These are phyloP conservation scores for Scheffersomyces ergatensis DNA, from an alignment of 805 yeast species.

Conservation along the genomic window DNA sequence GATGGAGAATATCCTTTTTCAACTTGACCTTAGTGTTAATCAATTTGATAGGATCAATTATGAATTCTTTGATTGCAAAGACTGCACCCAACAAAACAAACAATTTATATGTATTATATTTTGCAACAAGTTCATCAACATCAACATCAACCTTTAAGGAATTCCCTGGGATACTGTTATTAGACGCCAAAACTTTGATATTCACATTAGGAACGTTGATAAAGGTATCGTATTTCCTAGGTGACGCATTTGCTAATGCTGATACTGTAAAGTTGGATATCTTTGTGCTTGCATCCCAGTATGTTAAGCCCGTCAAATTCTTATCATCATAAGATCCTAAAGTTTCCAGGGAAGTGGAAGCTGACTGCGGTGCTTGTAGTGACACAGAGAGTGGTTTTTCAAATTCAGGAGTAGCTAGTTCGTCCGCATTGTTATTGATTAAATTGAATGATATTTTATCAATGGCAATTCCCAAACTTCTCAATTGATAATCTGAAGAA, in stretches of 20 bases:
- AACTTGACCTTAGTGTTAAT: constrained; percentile 18
- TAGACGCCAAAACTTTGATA: constrained; percentile 8
- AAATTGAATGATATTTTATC: not conserved
- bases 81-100: constrained; percentile 32
- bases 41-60: constrained; percentile 25
- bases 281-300: constrained; percentile 22
- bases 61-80: constrained; percentile 25
- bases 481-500: constrained; percentile 16
- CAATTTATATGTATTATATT: constrained; percentile 27
- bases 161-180: constrained; percentile 5
- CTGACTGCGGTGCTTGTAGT: not conserved
- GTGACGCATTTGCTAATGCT: not conserved
- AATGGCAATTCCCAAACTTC: constrained; percentile 9
- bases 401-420: constrained; percentile 5
- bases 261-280: constrained; percentile 11
- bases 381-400: not conserved
- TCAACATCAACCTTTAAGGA: constrained; percentile 11
- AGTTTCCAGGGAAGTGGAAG: constrained; percentile 28
- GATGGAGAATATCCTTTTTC: constrained; percentile 1
- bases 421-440: not conserved
- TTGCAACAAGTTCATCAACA: constrained; percentile 14
- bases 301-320: constrained; percentile 2
- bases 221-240: constrained; percentile 10
- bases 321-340: constrained; percentile 6
- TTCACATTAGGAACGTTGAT: constrained; percentile 19